A percentile compares a stretch with the other conserved stretches of the same genome.
Conservation (phyloP, 2,329 filamentous ascomycete species). For the Metarhizium guizhouense region DNA sequence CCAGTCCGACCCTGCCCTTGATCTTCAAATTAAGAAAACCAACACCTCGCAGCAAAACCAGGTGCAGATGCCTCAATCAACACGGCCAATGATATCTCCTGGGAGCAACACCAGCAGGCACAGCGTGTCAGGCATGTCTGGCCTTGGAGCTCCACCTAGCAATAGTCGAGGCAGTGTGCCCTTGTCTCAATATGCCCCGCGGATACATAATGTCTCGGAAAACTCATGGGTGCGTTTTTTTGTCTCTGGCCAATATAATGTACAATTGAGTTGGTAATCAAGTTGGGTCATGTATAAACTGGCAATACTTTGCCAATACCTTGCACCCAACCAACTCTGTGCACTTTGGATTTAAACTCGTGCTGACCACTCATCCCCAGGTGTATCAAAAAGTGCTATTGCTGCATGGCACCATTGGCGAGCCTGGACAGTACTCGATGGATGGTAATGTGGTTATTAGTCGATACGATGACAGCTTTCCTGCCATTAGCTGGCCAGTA, state of each 20-base stretch:
- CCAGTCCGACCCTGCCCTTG: conserved; percentile 54
- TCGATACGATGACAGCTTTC: conserved; percentile 79
- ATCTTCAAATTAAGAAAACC: conserved; percentile 49
- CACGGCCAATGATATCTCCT: conserved; percentile 29
- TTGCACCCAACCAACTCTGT: neutral
- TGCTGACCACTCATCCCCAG: conserved; percentile 35
- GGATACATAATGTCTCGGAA: conserved; percentile 69
- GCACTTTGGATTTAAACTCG: neutral
- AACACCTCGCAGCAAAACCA: conserved; percentile 9
- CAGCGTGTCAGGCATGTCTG: conserved; percentile 57
- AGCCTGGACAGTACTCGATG: conserved; percentile 55
- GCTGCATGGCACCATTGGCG: conserved; percentile 72
- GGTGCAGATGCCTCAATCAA: conserved; percentile 12
- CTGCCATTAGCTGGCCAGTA: conserved; percentile 77
- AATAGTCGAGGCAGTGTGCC: conserved; percentile 49
- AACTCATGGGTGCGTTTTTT: conserved; percentile 66
- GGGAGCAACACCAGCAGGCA: conserved; percentile 42
- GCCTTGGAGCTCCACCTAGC: conserved; percentile 45
- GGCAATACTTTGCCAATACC: neutral
- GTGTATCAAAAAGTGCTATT: conserved; percentile 87
- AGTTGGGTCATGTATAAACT: no score
- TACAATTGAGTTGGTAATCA: no score
- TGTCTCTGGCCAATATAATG: neutral
- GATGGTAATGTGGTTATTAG: conserved; percentile 74
- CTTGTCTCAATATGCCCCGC: conserved; percentile 72